phyloP scores from a whole-genome alignment of 352 stramenopile genomes.

The Phytophthora foliorum region DNA sequence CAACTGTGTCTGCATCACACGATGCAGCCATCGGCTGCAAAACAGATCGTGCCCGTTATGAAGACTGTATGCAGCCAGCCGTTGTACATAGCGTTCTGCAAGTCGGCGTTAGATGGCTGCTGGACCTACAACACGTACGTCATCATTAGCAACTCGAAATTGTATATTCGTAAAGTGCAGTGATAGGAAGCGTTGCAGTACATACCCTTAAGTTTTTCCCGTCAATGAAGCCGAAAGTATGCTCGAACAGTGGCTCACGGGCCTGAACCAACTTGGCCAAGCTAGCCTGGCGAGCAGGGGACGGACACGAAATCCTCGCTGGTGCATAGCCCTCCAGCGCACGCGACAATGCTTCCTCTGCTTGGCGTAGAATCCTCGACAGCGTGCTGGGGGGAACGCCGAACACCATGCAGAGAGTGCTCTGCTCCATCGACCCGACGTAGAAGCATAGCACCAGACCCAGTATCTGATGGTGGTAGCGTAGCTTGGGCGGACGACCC shows the following conservation, averaged over 20 bases:
- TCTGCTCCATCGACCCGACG: background rate
- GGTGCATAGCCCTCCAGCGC: background rate
- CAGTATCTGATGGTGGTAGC: background rate
- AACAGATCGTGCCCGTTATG: conserved; percentile 18
- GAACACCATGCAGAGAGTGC: background rate
- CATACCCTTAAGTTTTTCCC: background rate
- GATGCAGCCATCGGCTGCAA: conserved; percentile 5
- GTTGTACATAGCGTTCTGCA: background rate
- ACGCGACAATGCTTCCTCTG: background rate
- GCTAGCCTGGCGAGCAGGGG: background rate
- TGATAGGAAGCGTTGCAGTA: too few relatives aligned
- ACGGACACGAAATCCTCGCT: background rate
- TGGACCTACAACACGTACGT: background rate
- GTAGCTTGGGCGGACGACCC: background rate
- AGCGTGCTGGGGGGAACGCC: background rate
- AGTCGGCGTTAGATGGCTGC: background rate
- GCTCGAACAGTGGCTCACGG: background rate
- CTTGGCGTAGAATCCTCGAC: background rate
- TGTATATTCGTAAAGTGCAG: background rate
- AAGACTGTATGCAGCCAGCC: conserved; percentile 5
- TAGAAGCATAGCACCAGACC: background rate
- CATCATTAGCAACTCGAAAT: background rate
- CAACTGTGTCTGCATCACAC: conserved; percentile 23
- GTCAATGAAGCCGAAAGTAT: background rate
- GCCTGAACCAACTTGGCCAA: background rate